phyloP scores from a whole-genome alignment of 2,329 filamentous ascomycete species.

The Arachnomyces sp. region DNA sequence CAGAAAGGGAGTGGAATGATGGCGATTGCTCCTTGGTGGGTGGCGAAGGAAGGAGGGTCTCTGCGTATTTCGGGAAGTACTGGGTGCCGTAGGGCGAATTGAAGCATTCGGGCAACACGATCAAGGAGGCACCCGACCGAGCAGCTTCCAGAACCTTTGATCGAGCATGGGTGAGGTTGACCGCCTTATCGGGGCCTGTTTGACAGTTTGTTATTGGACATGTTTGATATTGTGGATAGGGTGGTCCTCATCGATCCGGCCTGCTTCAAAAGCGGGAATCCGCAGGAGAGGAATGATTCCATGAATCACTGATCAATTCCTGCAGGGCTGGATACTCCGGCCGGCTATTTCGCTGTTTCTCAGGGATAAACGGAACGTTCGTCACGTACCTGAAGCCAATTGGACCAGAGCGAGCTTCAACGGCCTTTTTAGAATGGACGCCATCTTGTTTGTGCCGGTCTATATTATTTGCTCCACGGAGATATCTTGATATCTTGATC shows the following conservation, averaged over 20 bases:
- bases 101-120: slow-evolving; percentile 97
- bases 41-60: slow-evolving; percentile 72
- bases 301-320: slow-evolving; percentile 24
- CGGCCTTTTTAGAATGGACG: slow-evolving; percentile 61
- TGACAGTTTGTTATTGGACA: neutral
- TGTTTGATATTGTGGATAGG: too few species aligned
- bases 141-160: slow-evolving; percentile 78
- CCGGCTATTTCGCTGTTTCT: slow-evolving; percentile 12
- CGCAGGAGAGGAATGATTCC: too few species aligned
- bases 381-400: slow-evolving; percentile 57
- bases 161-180: slow-evolving; percentile 75
- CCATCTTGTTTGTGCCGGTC: too few species aligned
- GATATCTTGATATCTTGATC: too few species aligned
- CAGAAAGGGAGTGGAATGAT: slow-evolving; percentile 75
- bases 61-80: slow-evolving; percentile 87
- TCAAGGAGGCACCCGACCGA: slow-evolving; percentile 66
- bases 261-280: too few species aligned
- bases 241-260: too few species aligned
- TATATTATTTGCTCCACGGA: too few species aligned
- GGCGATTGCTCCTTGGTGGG: slow-evolving; percentile 64
- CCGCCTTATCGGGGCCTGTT: slow-evolving; percentile 67
- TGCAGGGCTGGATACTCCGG: slow-evolving; percentile 25
- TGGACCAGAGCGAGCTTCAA: slow-evolving; percentile 77
- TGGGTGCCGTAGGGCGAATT: slow-evolving; percentile 93
- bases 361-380: slow-evolving; percentile 11